These are phyloP conservation scores for Pichia sporocuriosa DNA, from an alignment of 805 yeast species.

Conservation along the genomic window DNA sequence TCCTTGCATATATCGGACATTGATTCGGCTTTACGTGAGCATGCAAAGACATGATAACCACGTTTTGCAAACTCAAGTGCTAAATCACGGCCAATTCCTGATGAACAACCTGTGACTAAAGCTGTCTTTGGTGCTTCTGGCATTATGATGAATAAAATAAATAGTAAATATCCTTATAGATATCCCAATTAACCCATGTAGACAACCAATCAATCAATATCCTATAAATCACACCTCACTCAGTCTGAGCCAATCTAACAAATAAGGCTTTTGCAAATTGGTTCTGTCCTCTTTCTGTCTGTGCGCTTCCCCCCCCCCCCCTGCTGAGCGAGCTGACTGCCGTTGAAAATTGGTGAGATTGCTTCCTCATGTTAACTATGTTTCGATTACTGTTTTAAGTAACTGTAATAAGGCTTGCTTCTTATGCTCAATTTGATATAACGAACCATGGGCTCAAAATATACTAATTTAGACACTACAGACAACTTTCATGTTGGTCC, in stretches of 20 bases:
- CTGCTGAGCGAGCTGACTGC: no score
- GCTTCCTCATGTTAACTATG: not conserved
- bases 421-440: no score
- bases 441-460: constrained; percentile 3
- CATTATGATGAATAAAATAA: no score
- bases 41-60: constrained; percentile 57
- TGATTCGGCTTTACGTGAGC: constrained; percentile 60
- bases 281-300: no score
- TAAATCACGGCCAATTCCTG: constrained; percentile 50
- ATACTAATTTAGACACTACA: constrained; percentile 6
- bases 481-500: constrained; percentile 6
- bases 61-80: constrained; percentile 38
- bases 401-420: not conserved
- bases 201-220: no score
- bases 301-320: no score
- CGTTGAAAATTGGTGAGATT: no score
- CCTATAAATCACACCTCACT: no score
- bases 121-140: constrained; percentile 26
- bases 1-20: constrained; percentile 44
- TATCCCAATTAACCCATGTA: no score
- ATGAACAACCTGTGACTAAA: constrained; percentile 53
- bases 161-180: no score
- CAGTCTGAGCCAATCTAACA: no score
- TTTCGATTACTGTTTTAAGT: not conserved
- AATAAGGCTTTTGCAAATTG: no score